Evolutionary conservation across 106 monocot genomes (phyloP).

Genomic region (Alisma plantagoaquatica): DNA sequence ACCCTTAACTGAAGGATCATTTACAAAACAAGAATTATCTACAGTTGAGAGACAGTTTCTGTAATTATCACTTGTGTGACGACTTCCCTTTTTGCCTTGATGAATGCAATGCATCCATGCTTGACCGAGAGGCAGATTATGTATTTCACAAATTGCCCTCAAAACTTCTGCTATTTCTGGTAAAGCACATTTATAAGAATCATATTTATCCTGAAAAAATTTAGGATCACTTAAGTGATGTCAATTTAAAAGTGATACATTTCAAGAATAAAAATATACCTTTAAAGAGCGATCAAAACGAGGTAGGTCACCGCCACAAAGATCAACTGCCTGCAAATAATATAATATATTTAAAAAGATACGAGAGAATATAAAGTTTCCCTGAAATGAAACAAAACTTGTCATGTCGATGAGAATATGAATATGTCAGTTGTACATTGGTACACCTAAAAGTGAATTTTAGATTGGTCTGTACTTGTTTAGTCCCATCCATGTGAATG

Average conservation of each 20-base stretch:
- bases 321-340: slow-evolving; percentile 71
- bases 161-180: slow-evolving; percentile 52
- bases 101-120: slow-evolving; percentile 72
- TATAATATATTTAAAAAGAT: background rate
- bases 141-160: slow-evolving; percentile 40
- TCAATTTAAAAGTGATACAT: no score
- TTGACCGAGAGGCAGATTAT: slow-evolving; percentile 65
- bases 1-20: slow-evolving; percentile 25
- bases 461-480: no score
- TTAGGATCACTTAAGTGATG: no score
- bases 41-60: slow-evolving; percentile 55
- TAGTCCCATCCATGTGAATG: no score
- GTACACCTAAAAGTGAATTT: no score
- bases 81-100: slow-evolving; percentile 48
- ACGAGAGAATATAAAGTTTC: no score
- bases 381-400: no score
- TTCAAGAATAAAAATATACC: no score
- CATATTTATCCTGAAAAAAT: slow-evolving; percentile 32
- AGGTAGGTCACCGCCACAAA: no score
- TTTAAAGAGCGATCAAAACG: no score
- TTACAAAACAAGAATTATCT: slow-evolving; percentile 54
- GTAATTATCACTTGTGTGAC: slow-evolving; percentile 53
- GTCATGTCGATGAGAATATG: no score
- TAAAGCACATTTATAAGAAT: slow-evolving; percentile 40
- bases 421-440: no score